These are phyloP conservation scores for Porphyridium purpureum DNA, from an alignment of 23 red algal genomes.

Conservation along the genomic window DNA sequence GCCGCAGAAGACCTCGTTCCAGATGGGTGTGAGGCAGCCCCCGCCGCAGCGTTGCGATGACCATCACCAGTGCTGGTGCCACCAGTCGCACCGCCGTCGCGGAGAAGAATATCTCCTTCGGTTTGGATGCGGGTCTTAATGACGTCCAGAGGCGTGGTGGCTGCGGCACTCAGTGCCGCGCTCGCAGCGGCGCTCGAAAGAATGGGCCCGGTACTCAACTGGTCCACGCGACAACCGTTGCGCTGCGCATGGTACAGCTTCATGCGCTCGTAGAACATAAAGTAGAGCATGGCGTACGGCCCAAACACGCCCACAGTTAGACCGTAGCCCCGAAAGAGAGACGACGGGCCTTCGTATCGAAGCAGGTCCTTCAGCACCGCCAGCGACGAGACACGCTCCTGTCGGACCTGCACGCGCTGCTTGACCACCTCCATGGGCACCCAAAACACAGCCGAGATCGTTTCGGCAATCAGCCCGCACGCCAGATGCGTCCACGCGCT, in stretches of 20 bases:
- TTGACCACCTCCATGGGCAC: slow-evolving; percentile 98
- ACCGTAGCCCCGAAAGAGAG: slow-evolving; percentile 74
- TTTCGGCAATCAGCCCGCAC: slow-evolving; percentile 65
- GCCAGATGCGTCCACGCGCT: slow-evolving; percentile 27
- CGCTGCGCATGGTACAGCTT: slow-evolving; percentile 7
- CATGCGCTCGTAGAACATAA: slow-evolving; percentile 71
- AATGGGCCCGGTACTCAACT: slow-evolving; percentile 13
- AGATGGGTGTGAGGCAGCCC: not conserved
- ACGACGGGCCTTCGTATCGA: slow-evolving; percentile 34
- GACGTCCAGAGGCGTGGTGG: slow-evolving; percentile 78
- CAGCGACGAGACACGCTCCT: slow-evolving; percentile 10
- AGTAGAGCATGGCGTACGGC: slow-evolving; percentile 90
- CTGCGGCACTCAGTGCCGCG: slow-evolving; percentile 61
- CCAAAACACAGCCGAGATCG: slow-evolving; percentile 88
- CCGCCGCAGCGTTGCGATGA: not conserved
- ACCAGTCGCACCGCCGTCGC: not conserved
- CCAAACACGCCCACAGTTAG: slow-evolving; percentile 91
- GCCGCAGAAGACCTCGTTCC: not conserved
- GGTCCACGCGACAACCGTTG: not conserved
- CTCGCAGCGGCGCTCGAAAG: slow-evolving; percentile 40
- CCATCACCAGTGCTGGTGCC: not conserved
- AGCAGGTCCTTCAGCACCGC: slow-evolving; percentile 40
- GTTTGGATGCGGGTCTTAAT: slow-evolving; percentile 93
- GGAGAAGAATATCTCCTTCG: slow-evolving; percentile 30
- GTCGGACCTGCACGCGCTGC: slow-evolving; percentile 87